These are phyloP conservation scores for Corymbia calophylla DNA, from an alignment of 441 rosid species.

Conservation along the genomic window DNA sequence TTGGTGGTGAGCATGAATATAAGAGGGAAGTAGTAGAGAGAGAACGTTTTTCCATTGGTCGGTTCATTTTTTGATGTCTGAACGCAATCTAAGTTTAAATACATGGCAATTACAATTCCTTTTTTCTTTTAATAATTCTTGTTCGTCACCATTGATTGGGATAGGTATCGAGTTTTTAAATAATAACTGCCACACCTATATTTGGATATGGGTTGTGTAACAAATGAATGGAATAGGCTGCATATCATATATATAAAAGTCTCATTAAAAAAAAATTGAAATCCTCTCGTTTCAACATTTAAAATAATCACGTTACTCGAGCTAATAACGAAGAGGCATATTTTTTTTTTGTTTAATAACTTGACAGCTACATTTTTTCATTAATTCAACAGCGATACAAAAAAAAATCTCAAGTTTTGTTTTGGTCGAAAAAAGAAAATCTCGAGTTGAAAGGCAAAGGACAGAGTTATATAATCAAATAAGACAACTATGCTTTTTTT, in stretches of 20 bases:
- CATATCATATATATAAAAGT: not conserved
- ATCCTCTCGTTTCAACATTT: not conserved
- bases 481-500: not conserved
- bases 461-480: not conserved
- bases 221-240: not conserved
- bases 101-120: not conserved
- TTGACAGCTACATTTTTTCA: not conserved
- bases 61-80: too few species aligned
- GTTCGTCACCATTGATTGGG: not conserved
- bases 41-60: too few species aligned
- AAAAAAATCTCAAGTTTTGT: not conserved
- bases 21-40: not conserved
- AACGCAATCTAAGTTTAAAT: not conserved
- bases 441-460: not conserved
- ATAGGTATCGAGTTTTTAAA: not conserved
- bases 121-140: not conserved
- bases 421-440: not conserved
- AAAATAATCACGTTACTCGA: not conserved
- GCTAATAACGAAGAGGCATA: not conserved
- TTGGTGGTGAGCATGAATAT: not conserved
- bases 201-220: not conserved
- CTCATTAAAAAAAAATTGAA: not conserved
- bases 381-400: not conserved
- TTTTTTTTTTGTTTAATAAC: not conserved
- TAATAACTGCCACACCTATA: rapidly evolving